phyloP scores from a whole-genome alignment of 352 stramenopile species.

The Phytophthora macrochlamydospora region DNA sequence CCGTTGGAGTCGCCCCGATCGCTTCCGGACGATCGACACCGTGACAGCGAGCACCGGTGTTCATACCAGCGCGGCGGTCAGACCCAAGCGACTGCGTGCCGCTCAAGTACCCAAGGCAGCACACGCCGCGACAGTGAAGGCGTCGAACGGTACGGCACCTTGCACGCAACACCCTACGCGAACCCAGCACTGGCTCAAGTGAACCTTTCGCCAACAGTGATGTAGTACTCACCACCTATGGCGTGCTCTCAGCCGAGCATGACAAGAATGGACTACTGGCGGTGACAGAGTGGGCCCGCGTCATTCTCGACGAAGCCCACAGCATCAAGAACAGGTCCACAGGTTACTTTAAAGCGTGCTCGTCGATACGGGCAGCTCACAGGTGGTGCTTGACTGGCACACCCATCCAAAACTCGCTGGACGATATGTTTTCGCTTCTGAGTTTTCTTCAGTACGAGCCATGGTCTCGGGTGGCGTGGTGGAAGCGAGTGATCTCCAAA shows the following conservation, averaged over 20 bases:
- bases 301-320: conserved; percentile 93
- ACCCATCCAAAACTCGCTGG: conserved; percentile 89
- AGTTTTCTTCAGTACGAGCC: conserved; percentile 87
- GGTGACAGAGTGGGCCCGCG: conserved; percentile 66
- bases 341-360: conserved; percentile 73
- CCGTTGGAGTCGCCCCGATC: too few relatives aligned
- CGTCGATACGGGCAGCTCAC: conserved; percentile 54
- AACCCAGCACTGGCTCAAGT: conserved; percentile 32
- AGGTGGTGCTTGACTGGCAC: conserved; percentile 93
- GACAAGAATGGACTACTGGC: conserved; percentile 53
- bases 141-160: too few relatives aligned
- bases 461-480: conserved; percentile 84
- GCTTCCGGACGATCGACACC: too few relatives aligned
- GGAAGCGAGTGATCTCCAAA: conserved; percentile 79
- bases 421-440: conserved; percentile 88
- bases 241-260: conserved; percentile 75
- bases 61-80: too few relatives aligned
- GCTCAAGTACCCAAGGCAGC: too few relatives aligned
- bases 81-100: too few relatives aligned
- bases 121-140: too few relatives aligned
- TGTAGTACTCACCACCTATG: conserved; percentile 87
- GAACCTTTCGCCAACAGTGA: conserved; percentile 49
- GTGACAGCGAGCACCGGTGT: too few relatives aligned
- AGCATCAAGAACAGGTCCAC: conserved; percentile 90
- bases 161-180: neutral